These are phyloP conservation scores for Solanum bulbocastanum DNA, from an alignment of 257 asterid genomes.

Conservation along the genomic window DNA sequence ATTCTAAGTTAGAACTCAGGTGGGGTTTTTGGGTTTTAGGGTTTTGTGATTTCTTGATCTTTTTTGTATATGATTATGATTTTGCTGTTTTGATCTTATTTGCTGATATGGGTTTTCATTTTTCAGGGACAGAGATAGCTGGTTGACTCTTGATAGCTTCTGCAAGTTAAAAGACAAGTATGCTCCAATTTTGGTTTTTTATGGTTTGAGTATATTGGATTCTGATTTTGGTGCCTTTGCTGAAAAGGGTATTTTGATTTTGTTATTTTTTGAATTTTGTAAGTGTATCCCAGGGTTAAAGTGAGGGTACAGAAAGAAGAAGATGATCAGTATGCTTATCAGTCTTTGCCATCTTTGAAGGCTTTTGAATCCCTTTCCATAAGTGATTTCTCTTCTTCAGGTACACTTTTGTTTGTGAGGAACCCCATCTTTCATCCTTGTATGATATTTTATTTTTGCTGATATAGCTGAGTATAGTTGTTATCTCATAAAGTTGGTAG, in stretches of 20 bases:
- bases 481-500: background rate
- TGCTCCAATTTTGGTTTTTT: background rate
- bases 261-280: background rate
- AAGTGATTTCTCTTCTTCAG: conserved; percentile 44
- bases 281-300: conserved; percentile 90
- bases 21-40: background rate
- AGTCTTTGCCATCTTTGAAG: conserved; percentile 63
- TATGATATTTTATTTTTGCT: background rate
- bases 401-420: conserved; percentile 8
- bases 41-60: background rate
- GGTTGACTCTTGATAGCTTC: background rate
- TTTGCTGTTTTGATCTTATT: background rate
- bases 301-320: conserved; percentile 60
- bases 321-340: conserved; percentile 59
- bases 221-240: background rate
- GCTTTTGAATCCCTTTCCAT: conserved; percentile 54
- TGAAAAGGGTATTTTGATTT: conserved; percentile 14
- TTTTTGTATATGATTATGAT: background rate
- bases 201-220: background rate
- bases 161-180: conserved; percentile 4
- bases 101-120: conserved; percentile 21
- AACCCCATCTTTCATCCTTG: background rate
- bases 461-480: background rate
- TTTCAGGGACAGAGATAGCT: background rate
- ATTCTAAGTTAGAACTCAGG: background rate